phyloP scores from a whole-genome alignment of 768 basidiomycete species.

The Agrocybe praecox region DNA sequence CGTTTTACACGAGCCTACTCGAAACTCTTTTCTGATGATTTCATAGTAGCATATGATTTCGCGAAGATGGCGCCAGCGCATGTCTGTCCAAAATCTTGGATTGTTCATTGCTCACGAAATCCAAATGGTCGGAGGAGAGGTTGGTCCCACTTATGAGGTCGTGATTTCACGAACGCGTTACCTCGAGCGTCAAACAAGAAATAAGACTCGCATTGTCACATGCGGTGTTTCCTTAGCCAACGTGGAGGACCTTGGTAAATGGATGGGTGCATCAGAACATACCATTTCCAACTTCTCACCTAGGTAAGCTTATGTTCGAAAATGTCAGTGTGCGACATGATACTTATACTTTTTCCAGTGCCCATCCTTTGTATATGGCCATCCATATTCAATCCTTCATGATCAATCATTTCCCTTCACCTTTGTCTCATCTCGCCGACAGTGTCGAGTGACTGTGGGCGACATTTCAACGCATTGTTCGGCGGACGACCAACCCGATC shows the following conservation, averaged over 20 bases:
- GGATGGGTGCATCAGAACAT: constrained; percentile 94
- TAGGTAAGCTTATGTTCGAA: constrained; percentile 47
- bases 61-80: constrained; percentile 93
- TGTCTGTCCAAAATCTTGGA: constrained; percentile 93
- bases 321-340: constrained; percentile 5
- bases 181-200: constrained; percentile 90
- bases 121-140: constrained; percentile 94
- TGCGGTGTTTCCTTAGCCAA: constrained; percentile 96
- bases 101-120: constrained; percentile 94
- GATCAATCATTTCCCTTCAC: constrained; percentile 94
- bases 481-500: constrained; percentile 81
- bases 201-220: constrained; percentile 92
- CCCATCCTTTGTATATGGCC: constrained; percentile 96
- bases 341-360: constrained; percentile 44
- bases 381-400: constrained; percentile 96
- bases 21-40: constrained; percentile 3
- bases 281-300: constrained; percentile 98
- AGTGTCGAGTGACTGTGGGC: constrained; percentile 92
- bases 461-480: constrained; percentile 88
- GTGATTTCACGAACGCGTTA: constrained; percentile 96
- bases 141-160: constrained; percentile 96
- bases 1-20: constrained; percentile 23
- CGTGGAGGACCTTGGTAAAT: constrained; percentile 93
- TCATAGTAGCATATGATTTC: constrained; percentile 93
- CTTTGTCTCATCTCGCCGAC: constrained; percentile 92